Evolutionary conservation across 179 eudicot genomes (phyloP), one percentile per base, ranked within the genome.

Genomic region (Amaranthus tricolor): DNA sequence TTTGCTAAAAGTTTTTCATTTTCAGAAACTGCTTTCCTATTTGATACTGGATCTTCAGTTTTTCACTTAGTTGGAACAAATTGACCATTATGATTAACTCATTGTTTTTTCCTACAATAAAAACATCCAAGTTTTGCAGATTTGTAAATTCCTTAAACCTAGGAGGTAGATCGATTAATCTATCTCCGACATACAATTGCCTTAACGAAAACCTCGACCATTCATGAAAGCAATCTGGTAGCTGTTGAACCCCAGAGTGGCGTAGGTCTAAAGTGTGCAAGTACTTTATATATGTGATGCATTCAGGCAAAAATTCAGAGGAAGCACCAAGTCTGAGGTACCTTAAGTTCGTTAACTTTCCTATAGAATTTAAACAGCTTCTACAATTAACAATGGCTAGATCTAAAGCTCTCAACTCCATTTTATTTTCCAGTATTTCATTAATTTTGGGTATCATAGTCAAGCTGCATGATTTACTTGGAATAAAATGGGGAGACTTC

Each of bases 101-200:
- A 49, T 66, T 59, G 68, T 58, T 47, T 21, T 76, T 15, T 7
- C 73, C 58, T 21, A 78, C 73, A 13, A 72, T 49, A 72, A 65
- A 73, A 47, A 7, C 7, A 66, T 68, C 64, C n/a, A 78, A 48
- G 6, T 43, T 57, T 43, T 16, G 63, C 13, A 79, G 78, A 47
- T 57, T 62, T 6, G 63, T 55, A 20, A 79, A n/a, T 10, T 63
- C 20, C 11, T 7, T 54, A 49, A 79, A 50, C 16, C 60, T 63
- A 51, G 47, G 49, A 3, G 72, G 77, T 47, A 72, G 49, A 10
- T 73, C 60, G 13, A 17, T 55, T 8, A 66, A 59, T 24, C 14
- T n/a, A 45, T 21, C 62, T 7, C 24, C 9, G 19, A 61, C 11
- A 17, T 24, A 6, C 70, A 78, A 54, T 10, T 53, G 55, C 20